Conservation (phyloP, 768 basidiomycete genomes). For the Melanogaster broomeanus region DNA sequence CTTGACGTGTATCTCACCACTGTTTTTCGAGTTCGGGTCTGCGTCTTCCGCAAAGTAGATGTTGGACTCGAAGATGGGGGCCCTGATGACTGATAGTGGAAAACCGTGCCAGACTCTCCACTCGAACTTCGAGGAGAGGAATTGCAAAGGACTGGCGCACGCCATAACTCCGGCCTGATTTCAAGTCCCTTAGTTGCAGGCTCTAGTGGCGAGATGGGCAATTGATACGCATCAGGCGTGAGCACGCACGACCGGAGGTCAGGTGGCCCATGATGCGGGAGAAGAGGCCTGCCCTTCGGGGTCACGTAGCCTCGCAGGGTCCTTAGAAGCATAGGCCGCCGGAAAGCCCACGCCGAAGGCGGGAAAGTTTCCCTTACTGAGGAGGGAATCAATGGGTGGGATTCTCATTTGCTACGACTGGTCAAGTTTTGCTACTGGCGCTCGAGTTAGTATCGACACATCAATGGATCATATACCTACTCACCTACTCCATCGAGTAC, state of each 20-base stretch:
- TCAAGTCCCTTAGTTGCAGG: slow-evolving; percentile 53
- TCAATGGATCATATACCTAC: too few relatives aligned
- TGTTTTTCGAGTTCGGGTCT: slow-evolving; percentile 43
- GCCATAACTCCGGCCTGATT: slow-evolving; percentile 50
- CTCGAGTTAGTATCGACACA: too few relatives aligned
- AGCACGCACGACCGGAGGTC: slow-evolving; percentile 32
- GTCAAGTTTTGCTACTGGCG: neutral
- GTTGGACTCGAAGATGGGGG: slow-evolving; percentile 56
- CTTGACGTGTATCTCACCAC: slow-evolving; percentile 47
- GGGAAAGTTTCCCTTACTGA: neutral
- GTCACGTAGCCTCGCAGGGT: neutral
- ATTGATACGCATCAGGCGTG: slow-evolving; percentile 48
- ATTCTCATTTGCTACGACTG: neutral
- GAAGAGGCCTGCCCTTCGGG: neutral
- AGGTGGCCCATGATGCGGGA: neutral
- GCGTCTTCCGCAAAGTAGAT: slow-evolving; percentile 52
- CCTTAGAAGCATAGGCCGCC: neutral
- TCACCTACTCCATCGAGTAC: too few relatives aligned
- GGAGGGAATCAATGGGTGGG: too few relatives aligned
- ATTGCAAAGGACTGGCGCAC: slow-evolving; percentile 49
- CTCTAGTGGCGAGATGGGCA: slow-evolving; percentile 46
- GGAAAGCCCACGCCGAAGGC: slow-evolving; percentile 2
- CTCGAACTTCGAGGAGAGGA: slow-evolving; percentile 43
- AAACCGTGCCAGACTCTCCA: slow-evolving; percentile 48
- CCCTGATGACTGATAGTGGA: slow-evolving; percentile 53